phyloP scores from a whole-genome alignment of 257 asterid species.

The Thymus mandschuricus region DNA sequence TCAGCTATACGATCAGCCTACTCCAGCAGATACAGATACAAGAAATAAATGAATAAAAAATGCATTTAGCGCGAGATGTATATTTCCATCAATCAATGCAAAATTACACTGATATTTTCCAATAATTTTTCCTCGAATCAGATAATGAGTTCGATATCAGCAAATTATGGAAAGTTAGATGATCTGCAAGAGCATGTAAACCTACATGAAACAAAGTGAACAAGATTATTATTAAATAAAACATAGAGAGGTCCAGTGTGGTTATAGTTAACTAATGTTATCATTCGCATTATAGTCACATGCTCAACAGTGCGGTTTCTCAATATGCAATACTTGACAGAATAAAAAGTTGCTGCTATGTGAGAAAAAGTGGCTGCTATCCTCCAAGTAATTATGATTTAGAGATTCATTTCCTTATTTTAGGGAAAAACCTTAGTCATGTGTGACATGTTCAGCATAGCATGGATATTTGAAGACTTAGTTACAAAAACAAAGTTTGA shows the following conservation, averaged over 20 bases:
- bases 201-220: neutral
- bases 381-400: no score
- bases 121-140: slow-evolving; percentile 3
- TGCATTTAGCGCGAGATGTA: slow-evolving; percentile 7
- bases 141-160: slow-evolving; percentile 8
- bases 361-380: no score
- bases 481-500: neutral
- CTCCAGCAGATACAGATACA: slow-evolving; percentile 36
- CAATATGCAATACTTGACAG: no score
- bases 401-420: no score
- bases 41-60: slow-evolving; percentile 21
- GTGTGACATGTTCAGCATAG: no score
- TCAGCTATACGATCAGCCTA: slow-evolving; percentile 69
- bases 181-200: slow-evolving; percentile 7
- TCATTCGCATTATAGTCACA: neutral
- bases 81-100: slow-evolving; percentile 2
- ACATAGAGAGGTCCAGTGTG: neutral
- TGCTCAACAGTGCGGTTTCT: no score
- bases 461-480: no score
- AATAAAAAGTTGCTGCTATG: no score
- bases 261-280: neutral
- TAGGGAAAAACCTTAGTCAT: no score
- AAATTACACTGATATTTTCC: slow-evolving; percentile 16
- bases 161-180: neutral
- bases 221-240: slow-evolving; percentile 7